Base-by-base conservation (phyloP, 768 basidiomycete genomes). In the Lentinus tigrinus region DNA sequence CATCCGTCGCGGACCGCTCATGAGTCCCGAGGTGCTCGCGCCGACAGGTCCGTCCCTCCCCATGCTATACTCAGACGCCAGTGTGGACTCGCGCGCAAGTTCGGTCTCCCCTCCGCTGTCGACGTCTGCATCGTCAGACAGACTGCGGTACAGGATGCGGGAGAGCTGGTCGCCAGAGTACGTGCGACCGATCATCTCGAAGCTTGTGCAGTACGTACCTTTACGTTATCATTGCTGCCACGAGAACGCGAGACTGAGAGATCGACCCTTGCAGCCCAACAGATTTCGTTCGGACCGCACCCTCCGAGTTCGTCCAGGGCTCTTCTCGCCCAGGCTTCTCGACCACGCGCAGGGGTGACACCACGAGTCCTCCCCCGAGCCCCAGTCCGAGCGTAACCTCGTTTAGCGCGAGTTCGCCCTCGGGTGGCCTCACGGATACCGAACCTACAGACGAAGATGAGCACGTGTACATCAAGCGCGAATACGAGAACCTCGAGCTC, bases 371-470 rank as follows among this genome's bases (percentile, higher is more conserved):
- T 23, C 55, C 54, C 6, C 54, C 56, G 14, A 61, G 60, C n/a
- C 60, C 54, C 1, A 61, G 60, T 34, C 60, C 60, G n/a, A 56
- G 55, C 40, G 34, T 36, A 5, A 56, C 43, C 13, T 61, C 57
- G 27, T 49, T 47, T 19, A 31, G 47, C 47, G 28, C 47, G 17
- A 36, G 28, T 4, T 21, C 47, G 27, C 27, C 27, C 9, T 49
- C 43, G 43, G 43, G 19, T 3, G 43, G 23, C 21, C 21, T 14
- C 43, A 46, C 43, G 23, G 53, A 60, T 21, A 55, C 58, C 17
- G 54, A 54, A 14, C 58, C 58, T 6, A 54, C 58, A 5, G 58
- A 60, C n/a, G 57, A 58, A n/a, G 58, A 59, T 26, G 58, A 59
- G 40, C 26, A 44, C 53, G n/a, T 19, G 21, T 49, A 21, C 17